Evolutionary conservation across 139 green algal genomes (phyloP), one percentile per base, ranked within the genome.

Genomic region (Coelastrella sp.): DNA sequence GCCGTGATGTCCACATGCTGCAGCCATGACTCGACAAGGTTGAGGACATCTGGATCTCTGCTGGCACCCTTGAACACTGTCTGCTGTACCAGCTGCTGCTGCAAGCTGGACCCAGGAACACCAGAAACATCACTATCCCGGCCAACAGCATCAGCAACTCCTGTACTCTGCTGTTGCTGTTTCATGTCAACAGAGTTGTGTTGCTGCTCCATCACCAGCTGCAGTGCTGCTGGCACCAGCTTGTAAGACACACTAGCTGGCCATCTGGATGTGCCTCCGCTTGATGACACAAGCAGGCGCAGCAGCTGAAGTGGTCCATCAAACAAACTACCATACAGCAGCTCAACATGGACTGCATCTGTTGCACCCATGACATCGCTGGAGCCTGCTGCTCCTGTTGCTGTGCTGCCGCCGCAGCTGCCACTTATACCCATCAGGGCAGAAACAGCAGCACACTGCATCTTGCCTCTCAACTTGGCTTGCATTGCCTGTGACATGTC

Each of bases 141-240:
- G 15, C 6, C 40, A 53, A 37, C 69, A 23, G 4, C 40, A 21
- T 19, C 21, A 23, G 69, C 5, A 11, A 19, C 32, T 17, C 35
- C 34, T 32, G 1, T 37, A 59, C 69, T 19, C 69, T 78, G 40
- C 69, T 78, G 34, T 37, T 78, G 69, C 35, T 78, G 69, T 40
- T 57, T 35, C 35, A 30, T 21, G 13, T 76, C 27, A n/a, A 23
- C n/a, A 50, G 21, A 37, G 35, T 41, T 21, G n/a, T 76, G 66
- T n/a, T n/a, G n/a, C 35, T 59, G 40, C 4, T 78, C 69, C 40
- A 62, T 6, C 69, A 57, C 21, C 63, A 41, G 27, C n/a, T 40
- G 25, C 63, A 72, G 27, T 8, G 63, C 63, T 23, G n/a, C 27
- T 2, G 63, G 63, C 63, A 72, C 27, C 25, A 72, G 63, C 27